These are phyloP conservation scores for Trametes sp. DNA, from an alignment of 1,284 basidiomycete species.

Conservation along the genomic window DNA sequence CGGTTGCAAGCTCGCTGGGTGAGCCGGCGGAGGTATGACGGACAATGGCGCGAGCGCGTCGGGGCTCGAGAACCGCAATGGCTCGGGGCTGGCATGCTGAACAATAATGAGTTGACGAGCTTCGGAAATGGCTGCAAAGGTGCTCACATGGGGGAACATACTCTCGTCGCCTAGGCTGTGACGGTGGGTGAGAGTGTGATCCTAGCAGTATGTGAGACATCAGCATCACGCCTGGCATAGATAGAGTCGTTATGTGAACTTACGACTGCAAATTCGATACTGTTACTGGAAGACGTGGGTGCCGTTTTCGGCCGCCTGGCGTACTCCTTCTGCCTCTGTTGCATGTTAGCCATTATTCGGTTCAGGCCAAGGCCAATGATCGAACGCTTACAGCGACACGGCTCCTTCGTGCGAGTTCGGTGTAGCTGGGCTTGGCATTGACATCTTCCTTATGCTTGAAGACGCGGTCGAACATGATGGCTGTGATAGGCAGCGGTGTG, in stretches of 20 bases:
- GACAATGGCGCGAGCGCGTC: not conserved
- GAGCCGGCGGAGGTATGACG: not conserved
- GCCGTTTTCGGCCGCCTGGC: conserved; percentile 13
- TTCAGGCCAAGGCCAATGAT: no score
- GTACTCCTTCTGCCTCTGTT: conserved; percentile 8
- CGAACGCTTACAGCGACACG: conserved; percentile 20
- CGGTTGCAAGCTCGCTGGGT: not conserved
- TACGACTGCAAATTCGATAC: not conserved
- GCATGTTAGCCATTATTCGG: not conserved
- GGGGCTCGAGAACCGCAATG: not conserved
- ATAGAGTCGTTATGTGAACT: no score
- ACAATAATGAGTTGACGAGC: not conserved
- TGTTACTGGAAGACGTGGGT: not conserved
- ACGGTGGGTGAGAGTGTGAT: not conserved
- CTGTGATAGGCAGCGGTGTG: conserved; percentile 11
- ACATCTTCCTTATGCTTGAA: conserved; percentile 24
- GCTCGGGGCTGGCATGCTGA: not conserved
- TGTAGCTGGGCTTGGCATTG: not conserved
- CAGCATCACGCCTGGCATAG: no score
- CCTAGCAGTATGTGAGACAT: no score
- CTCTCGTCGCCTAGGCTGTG: conserved; percentile 9
- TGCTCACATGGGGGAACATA: conserved; percentile 12
- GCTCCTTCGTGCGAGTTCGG: conserved; percentile 6
- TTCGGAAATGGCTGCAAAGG: not conserved
- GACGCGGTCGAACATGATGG: conserved; percentile 21